Conservation (phyloP, 2,329 filamentous ascomycete genomes). For the Penicillium sp. region DNA sequence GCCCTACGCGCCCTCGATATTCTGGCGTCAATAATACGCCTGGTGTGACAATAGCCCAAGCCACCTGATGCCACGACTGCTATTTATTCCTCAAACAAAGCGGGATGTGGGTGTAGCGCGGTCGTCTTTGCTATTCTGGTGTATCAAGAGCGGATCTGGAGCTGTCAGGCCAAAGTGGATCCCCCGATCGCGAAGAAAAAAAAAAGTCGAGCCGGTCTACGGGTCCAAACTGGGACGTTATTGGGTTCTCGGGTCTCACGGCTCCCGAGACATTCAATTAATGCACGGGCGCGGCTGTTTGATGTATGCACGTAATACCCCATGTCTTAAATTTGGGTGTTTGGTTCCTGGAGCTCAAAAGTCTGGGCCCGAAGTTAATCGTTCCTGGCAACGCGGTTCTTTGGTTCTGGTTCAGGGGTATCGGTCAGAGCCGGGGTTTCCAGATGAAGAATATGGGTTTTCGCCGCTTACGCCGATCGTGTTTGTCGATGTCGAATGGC, state of each 20-base stretch:
- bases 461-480: background rate
- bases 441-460: background rate
- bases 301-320: background rate
- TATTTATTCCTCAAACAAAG: conserved; percentile 3
- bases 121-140: background rate
- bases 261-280: background rate
- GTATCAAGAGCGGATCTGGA: background rate
- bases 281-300: background rate
- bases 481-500: background rate
- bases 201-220: background rate
- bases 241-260: no score
- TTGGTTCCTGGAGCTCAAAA: background rate
- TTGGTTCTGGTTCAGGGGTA: background rate
- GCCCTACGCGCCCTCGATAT: conserved; percentile 2
- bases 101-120: background rate
- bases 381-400: background rate
- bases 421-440: background rate
- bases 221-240: background rate
- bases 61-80: background rate
- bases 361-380: background rate
- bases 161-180: conserved; percentile 1
- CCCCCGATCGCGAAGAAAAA: background rate
- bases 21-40: background rate
- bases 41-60: conserved; percentile 13
- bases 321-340: conserved; percentile 6